Evolutionary conservation across 345 rosid species (phyloP).

Genomic region (Citrus cavaleriei): DNA sequence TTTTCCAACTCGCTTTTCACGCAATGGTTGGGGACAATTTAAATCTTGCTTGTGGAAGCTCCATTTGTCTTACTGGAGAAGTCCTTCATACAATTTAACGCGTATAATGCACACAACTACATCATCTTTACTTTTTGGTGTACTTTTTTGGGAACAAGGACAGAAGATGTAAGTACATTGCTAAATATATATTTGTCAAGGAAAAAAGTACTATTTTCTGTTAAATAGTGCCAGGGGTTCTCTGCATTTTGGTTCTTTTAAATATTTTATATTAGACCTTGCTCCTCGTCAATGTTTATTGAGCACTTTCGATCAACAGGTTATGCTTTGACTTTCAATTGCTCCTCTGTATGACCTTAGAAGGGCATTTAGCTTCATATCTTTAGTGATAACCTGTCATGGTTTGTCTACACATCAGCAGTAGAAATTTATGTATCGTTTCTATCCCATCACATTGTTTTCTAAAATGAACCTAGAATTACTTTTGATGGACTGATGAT

Average conservation of each 20-base stretch:
- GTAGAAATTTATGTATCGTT: background rate
- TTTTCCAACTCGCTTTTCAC: conserved; percentile 51
- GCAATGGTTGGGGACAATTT: conserved; percentile 62
- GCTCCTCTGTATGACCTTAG: background rate
- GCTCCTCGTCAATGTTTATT: background rate
- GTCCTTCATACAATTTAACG: conserved; percentile 63
- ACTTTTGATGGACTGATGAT: too few relatives aligned
- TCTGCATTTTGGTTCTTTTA: too few relatives aligned
- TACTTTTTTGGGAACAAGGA: conserved; percentile 71
- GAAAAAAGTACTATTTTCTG: too few relatives aligned
- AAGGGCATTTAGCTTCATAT: background rate
- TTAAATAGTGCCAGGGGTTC: too few relatives aligned
- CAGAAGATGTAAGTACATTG: conserved; percentile 46
- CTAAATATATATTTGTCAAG: too few relatives aligned
- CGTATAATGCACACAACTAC: conserved; percentile 32
- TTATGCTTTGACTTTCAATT: background rate
- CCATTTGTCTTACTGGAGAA: conserved; percentile 80
- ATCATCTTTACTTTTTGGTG: conserved; percentile 53
- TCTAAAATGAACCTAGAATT: too few relatives aligned
- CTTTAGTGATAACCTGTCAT: background rate
- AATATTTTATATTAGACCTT: too few relatives aligned
- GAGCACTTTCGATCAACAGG: background rate
- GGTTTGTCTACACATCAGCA: background rate
- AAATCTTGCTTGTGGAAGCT: conserved; percentile 77
- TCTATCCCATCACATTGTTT: background rate